phyloP scores from a whole-genome alignment of 495 filamentous ascomycete genomes.

The Oleoguttula mirabilis region DNA sequence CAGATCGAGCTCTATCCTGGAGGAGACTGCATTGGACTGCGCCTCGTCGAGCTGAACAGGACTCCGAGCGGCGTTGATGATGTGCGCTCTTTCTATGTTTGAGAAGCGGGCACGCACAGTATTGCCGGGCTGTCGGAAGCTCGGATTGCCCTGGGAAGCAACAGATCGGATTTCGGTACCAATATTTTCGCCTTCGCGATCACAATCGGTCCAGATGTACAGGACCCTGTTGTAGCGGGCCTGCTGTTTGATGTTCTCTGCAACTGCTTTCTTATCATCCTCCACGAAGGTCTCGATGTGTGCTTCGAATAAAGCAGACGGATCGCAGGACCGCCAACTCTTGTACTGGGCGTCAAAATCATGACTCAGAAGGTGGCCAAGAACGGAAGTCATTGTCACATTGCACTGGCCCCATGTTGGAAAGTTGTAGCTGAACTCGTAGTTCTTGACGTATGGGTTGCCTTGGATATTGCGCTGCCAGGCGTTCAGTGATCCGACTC shows the following conservation, averaged over 20 bases:
- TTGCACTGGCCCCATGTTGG: conserved; percentile 65
- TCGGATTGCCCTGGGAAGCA: conserved; percentile 58
- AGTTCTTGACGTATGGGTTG: conserved; percentile 82
- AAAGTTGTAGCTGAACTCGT: conserved; percentile 81
- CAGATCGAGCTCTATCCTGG: conserved; percentile 84
- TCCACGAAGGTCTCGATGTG: conserved; percentile 55
- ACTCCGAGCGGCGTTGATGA: conserved; percentile 68
- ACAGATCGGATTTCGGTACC: conserved; percentile 81
- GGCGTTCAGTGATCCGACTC: no score
- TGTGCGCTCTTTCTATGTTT: conserved; percentile 92
- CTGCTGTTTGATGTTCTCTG: conserved; percentile 69
- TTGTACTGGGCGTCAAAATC: conserved; percentile 62
- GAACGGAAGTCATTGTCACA: conserved; percentile 85
- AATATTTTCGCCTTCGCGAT: conserved; percentile 94
- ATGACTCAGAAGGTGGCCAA: conserved; percentile 65
- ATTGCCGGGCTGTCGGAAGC: conserved; percentile 39
- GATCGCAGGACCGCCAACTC: conserved; percentile 69
- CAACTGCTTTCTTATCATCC: conserved; percentile 66
- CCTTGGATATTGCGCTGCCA: conserved; percentile 47
- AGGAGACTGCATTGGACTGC: conserved; percentile 78
- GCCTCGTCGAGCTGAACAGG: conserved; percentile 69
- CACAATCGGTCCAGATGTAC: conserved; percentile 98
- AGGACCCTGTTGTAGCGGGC: conserved; percentile 57
- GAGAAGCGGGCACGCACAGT: conserved; percentile 84
- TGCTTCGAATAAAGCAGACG: conserved; percentile 70